Evolutionary conservation across 768 basidiomycete genomes (phyloP).

Genomic region (Cyathus striatus): DNA sequence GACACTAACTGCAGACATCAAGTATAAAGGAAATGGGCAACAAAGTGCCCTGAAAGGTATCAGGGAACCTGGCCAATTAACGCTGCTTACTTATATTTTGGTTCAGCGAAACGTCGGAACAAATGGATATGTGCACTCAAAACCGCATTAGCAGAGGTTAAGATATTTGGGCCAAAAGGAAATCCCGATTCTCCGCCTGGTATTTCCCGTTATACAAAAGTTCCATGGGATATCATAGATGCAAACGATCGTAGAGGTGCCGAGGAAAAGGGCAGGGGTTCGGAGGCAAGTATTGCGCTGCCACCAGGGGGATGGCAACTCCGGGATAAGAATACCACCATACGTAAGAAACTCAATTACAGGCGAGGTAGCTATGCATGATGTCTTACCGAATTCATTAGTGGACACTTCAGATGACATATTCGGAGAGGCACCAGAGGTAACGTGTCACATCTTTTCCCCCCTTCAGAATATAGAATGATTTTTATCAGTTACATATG

Average conservation of each 20-base stretch:
- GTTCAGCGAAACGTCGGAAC: slow-evolving; percentile 69
- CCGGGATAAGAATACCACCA: slow-evolving; percentile 43
- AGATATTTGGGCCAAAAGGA: slow-evolving; percentile 65
- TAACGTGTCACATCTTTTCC: slow-evolving; percentile 7
- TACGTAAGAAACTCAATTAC: slow-evolving; percentile 46
- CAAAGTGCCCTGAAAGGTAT: slow-evolving; percentile 67
- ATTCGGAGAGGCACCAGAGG: slow-evolving; percentile 37
- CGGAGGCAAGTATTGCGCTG: slow-evolving; percentile 13
- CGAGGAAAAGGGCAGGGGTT: slow-evolving; percentile 13
- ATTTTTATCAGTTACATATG: slow-evolving; percentile 24
- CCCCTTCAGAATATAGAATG: slow-evolving; percentile 4
- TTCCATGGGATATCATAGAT: slow-evolving; percentile 66
- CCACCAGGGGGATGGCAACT: slow-evolving; percentile 44
- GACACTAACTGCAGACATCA: slow-evolving; percentile 74
- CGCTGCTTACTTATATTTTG: slow-evolving; percentile 9
- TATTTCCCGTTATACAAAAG: slow-evolving; percentile 57
- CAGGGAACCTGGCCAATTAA: too few species aligned
- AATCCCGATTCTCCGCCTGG: slow-evolving; percentile 50
- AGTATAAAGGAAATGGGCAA: slow-evolving; percentile 86
- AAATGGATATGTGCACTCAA: slow-evolving; percentile 93
- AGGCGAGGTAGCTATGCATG: too few species aligned
- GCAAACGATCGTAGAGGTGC: slow-evolving; percentile 30
- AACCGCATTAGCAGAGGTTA: slow-evolving; percentile 56
- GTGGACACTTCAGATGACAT: slow-evolving; percentile 34
- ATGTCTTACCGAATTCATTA: too few species aligned